These are phyloP conservation scores for Venustampulla echinocandica DNA, from an alignment of 495 filamentous ascomycete species.

Conservation along the genomic window DNA sequence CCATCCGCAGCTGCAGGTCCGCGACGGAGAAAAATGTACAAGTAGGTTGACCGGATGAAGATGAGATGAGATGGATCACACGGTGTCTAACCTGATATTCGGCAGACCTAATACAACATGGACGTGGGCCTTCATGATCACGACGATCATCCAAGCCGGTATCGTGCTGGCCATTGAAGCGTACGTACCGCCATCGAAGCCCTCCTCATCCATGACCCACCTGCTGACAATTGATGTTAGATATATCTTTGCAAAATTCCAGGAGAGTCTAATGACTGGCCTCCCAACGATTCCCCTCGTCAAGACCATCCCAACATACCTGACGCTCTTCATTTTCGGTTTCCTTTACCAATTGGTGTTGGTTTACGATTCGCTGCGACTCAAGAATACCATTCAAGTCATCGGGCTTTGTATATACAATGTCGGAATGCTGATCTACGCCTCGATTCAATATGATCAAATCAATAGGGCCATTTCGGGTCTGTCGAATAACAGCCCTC, in stretches of 20 bases:
- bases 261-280: slow-evolving; percentile 37
- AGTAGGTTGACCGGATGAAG: slow-evolving; percentile 3
- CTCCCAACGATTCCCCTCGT: slow-evolving; percentile 31
- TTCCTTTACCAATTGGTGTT: slow-evolving; percentile 85
- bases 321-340: slow-evolving; percentile 94
- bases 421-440: slow-evolving; percentile 80
- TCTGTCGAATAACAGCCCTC: neutral
- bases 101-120: slow-evolving; percentile 49
- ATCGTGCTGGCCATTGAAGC: slow-evolving; percentile 76
- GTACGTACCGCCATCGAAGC: no score
- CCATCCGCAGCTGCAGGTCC: slow-evolving; percentile 20
- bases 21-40: slow-evolving; percentile 21
- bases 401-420: slow-evolving; percentile 94
- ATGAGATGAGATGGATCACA: neutral
- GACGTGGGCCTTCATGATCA: slow-evolving; percentile 77
- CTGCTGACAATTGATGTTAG: slow-evolving; percentile 5
- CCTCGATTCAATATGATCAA: slow-evolving; percentile 84
- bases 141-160: slow-evolving; percentile 65
- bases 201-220: neutral
- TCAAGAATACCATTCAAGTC: slow-evolving; percentile 98
- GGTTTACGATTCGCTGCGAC: slow-evolving; percentile 82
- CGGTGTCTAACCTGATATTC: slow-evolving; percentile 6
- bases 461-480: slow-evolving; percentile 59
- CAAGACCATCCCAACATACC: slow-evolving; percentile 77
- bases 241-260: slow-evolving; percentile 65